Evolutionary conservation across 306 rosid species (phyloP).

Genomic region (Ochetophila trinervis): DNA sequence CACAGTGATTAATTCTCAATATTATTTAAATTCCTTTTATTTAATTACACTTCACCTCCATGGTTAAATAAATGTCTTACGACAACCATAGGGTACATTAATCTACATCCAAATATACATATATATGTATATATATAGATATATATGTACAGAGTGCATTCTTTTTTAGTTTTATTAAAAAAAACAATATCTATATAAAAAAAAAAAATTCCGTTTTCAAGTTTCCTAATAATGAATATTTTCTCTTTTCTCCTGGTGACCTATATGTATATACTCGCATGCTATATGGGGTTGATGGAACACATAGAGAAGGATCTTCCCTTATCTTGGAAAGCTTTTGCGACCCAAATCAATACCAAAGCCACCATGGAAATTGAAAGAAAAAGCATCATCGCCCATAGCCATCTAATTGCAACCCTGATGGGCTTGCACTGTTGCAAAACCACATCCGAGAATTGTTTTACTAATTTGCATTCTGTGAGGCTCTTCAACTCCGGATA

Average conservation of each 20-base stretch:
- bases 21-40: not conserved
- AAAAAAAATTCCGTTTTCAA: not conserved
- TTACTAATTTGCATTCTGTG: conserved; percentile 48
- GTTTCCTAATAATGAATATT: not conserved
- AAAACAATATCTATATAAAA: not conserved
- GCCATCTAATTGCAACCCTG: conserved; percentile 27
- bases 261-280: not conserved
- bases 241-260: not conserved
- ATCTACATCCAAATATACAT: not conserved
- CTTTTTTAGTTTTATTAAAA: too few relatives aligned
- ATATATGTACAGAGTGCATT: too few relatives aligned
- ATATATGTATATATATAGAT: not conserved
- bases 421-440: conserved; percentile 59
- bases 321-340: conserved; percentile 38
- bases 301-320: conserved; percentile 27
- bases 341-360: conserved; percentile 42
- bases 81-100: conserved; percentile 25
- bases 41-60: conserved; percentile 29
- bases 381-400: conserved; percentile 52
- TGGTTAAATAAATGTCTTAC: conserved; percentile 34
- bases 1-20: too few relatives aligned
- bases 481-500: conserved; percentile 59
- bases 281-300: conserved; percentile 20
- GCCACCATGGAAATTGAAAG: conserved; percentile 57
- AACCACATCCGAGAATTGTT: conserved; percentile 44